phyloP scores from a whole-genome alignment of 2,329 filamentous ascomycete genomes.

The Zalaria obscura region DNA sequence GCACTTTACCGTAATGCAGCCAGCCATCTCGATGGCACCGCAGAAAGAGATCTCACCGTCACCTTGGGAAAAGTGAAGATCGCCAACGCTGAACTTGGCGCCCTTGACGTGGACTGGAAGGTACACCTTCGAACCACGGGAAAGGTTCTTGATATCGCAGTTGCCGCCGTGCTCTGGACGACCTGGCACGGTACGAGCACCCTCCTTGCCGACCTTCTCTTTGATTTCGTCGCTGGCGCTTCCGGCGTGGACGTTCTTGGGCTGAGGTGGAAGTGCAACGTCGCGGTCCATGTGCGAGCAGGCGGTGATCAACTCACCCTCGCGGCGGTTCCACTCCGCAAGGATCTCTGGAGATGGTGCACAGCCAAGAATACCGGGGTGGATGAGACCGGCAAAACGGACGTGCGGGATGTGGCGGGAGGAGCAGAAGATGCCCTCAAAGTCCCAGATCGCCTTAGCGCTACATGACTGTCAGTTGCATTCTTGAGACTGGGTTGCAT shows the following conservation, averaged over 20 bases:
- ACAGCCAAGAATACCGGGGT: conserved; percentile 82
- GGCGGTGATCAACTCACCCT: conserved; percentile 62
- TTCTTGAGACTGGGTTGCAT: conserved; percentile 16
- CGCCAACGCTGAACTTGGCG: conserved; percentile 81
- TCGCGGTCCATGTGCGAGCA: conserved; percentile 50
- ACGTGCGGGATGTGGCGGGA: conserved; percentile 79
- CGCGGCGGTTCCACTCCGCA: conserved; percentile 69
- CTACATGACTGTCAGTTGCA: conserved; percentile 24
- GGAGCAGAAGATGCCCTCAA: conserved; percentile 66
- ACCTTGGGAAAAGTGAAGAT: conserved; percentile 76
- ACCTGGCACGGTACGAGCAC: conserved; percentile 72
- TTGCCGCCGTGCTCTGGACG: conserved; percentile 81
- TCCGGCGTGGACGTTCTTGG: conserved; percentile 60
- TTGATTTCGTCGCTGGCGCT: conserved; percentile 42
- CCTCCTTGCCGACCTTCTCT: conserved; percentile 58
- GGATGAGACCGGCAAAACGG: conserved; percentile 77
- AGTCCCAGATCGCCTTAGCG: conserved; percentile 64
- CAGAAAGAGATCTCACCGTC: conserved; percentile 77
- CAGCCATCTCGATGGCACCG: conserved; percentile 81
- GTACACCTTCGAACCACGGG: conserved; percentile 67
- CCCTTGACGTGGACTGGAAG: conserved; percentile 76
- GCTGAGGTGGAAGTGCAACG: conserved; percentile 65
- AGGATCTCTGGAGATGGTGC: conserved; percentile 70
- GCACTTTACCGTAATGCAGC: conserved; percentile 81
- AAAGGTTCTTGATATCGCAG: conserved; percentile 82